Percentiles rank a stretch among this genome's conserved stretches.
Conservation (phyloP, 768 basidiomycete species). For the Phaffia australis region DNA sequence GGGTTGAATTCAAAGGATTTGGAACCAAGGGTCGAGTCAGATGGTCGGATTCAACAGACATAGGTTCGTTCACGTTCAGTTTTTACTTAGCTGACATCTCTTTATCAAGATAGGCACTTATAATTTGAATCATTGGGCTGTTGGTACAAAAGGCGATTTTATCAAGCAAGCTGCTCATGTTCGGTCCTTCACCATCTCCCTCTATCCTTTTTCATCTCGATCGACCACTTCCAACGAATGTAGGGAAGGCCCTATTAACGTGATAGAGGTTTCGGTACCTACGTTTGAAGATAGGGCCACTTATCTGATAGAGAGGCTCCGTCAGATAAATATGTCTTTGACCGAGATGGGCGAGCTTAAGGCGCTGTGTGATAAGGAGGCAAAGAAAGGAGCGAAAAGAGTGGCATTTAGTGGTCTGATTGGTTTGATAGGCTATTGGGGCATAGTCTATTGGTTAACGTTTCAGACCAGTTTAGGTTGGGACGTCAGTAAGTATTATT, state of each 20-base stretch:
- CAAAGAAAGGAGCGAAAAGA: constrained; percentile 48
- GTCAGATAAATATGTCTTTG: constrained; percentile 43
- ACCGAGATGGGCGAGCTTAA: constrained; percentile 49
- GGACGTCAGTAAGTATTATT: not conserved
- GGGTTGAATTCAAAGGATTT: constrained; percentile 36
- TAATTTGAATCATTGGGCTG: not conserved
- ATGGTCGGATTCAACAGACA: constrained; percentile 50
- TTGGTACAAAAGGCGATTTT: constrained; percentile 45
- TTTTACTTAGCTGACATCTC: too few relatives aligned
- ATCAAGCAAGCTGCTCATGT: constrained; percentile 52
- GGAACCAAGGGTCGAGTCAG: constrained; percentile 39
- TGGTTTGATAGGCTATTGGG: constrained; percentile 56
- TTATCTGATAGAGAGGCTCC: constrained; percentile 48
- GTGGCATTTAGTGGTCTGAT: constrained; percentile 53
- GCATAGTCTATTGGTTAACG: constrained; percentile 51
- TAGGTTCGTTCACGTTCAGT: too few relatives aligned
- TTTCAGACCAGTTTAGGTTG: constrained; percentile 35
- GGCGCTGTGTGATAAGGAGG: constrained; percentile 48
- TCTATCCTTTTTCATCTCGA: constrained; percentile 14
- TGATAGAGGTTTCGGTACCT: constrained; percentile 50
- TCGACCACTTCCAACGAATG: not conserved
- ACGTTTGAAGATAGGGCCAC: constrained; percentile 54
- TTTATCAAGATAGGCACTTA: not conserved
- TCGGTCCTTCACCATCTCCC: constrained; percentile 47
- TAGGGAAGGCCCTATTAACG: too few relatives aligned